Evolutionary conservation across 441 rosid species (phyloP), one percentile per base, ranked within the genome.

Genomic region (Pelargonium australe): DNA sequence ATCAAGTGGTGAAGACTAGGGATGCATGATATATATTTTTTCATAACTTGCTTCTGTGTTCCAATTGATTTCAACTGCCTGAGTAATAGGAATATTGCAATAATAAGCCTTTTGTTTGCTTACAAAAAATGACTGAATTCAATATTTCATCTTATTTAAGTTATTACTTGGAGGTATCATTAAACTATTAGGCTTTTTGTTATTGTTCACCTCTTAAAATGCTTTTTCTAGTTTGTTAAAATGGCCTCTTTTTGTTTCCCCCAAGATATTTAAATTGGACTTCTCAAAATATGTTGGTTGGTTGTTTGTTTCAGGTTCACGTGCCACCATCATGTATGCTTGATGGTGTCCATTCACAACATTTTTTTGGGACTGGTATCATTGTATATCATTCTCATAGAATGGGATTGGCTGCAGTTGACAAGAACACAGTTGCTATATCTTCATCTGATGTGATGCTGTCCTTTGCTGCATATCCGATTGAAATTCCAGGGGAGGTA

Each of bases 401-500:
- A 82, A 82, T 90, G 97, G 99, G 99, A 62, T 84, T 95, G 83
- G 95, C 89, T 70, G 96, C 82, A 60, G 97, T 95, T 76, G 99
- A 95, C 84, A 89, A 83, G 84, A 92, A 89, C 77, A 92, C 93
- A 7, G 97, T 92, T 66, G 86, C 98, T 28, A 80, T 89, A 77
- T 84, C 93, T 80, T 81, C 90, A 45, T 89, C 92, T 64, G 99
- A 95, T 79, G 90, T 95, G 87, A 87, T 95, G 90, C 71, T 92
- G 80, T 92, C 99, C 16, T 95, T 95, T 78, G 93, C 97, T 74
- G 99, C 98, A 71, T 92, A 82, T 80, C 97, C 99, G 55, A 85
- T 92, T 73, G 99, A 95, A 86, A 86, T 92, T 83, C 98, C 98
- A 17, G 99, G 98, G 71, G 92, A 92, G 97, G 98, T 95, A 80